Percentiles rank a stretch among this genome's conserved stretches.
Evolutionary conservation across 2,329 filamentous ascomycete species (phyloP).

Genomic region (Boeremia exigua): DNA sequence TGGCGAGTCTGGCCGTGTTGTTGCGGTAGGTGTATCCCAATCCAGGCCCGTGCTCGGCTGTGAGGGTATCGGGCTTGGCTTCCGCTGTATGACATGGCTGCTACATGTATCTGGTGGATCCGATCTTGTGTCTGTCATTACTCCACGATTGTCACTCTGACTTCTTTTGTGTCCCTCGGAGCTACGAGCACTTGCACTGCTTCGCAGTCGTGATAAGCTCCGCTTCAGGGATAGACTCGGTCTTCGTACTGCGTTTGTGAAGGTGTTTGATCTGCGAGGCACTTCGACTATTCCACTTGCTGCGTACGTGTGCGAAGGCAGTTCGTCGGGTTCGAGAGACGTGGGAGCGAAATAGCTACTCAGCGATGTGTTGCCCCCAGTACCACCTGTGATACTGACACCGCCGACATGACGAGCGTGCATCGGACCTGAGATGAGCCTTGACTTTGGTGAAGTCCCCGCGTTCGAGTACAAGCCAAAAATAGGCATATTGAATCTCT

Average conservation of each 20-base stretch:
- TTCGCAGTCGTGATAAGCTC: constrained; percentile 33
- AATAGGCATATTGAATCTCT: constrained; percentile 7
- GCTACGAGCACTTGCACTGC: background rate
- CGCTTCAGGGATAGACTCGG: constrained; percentile 37
- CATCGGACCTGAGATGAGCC: constrained; percentile 41
- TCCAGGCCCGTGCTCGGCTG: background rate
- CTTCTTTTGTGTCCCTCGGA: constrained; percentile 8
- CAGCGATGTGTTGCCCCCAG: constrained; percentile 21
- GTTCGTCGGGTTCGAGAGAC: constrained; percentile 31
- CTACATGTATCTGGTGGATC: background rate
- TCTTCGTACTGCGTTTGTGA: constrained; percentile 30
- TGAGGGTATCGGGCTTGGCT: background rate
- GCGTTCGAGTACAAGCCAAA: constrained; percentile 11
- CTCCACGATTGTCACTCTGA: constrained; percentile 7
- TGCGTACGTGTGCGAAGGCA: constrained; percentile 35
- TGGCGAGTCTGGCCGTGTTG: background rate
- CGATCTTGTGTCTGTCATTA: background rate
- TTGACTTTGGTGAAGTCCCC: constrained; percentile 31
- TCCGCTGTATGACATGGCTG: background rate
- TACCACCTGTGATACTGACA: constrained; percentile 33
- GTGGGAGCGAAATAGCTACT: constrained; percentile 28
- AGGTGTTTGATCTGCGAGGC: constrained; percentile 36
- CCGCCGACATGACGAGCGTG: constrained; percentile 43
- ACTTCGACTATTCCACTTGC: constrained; percentile 32
- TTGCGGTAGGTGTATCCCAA: background rate